A percentile compares a stretch with the other conserved stretches of the same genome.
phyloP scores from a whole-genome alignment of 192 early-diverging fungal species.

The Rhizophagus clarus region DNA sequence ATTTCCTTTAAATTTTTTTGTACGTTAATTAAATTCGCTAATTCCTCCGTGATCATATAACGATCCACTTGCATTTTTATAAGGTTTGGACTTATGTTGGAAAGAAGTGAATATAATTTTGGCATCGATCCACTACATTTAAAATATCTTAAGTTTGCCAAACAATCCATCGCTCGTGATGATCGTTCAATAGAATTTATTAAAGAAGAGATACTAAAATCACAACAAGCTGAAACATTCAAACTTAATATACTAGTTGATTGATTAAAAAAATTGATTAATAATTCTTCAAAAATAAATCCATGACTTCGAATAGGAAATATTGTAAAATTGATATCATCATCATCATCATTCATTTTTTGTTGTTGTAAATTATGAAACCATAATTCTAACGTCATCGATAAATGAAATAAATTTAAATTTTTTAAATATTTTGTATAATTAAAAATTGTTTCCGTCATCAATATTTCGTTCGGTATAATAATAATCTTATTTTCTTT shows the following conservation, averaged over 20 bases:
- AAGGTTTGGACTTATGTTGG: too few species aligned
- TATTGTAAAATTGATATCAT: too few species aligned
- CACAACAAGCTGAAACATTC: background rate
- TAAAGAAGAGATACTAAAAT: background rate
- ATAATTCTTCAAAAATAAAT: background rate
- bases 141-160: background rate
- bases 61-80: background rate
- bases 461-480: background rate
- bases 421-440: background rate
- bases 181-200: background rate
- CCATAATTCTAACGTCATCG: background rate
- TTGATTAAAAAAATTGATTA: background rate
- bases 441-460: background rate
- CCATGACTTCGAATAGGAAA: too few species aligned
- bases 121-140: background rate
- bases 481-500: background rate
- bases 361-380: background rate
- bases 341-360: background rate
- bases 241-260: background rate
- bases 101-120: background rate
- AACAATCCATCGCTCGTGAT: background rate
- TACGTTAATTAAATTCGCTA: background rate
- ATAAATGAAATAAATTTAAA: background rate
- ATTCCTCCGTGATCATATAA: background rate
- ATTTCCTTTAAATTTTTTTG: background rate